These are phyloP conservation scores for Brassica hybrid DNA, from an alignment of 441 rosid genomes.

Conservation along the genomic window DNA sequence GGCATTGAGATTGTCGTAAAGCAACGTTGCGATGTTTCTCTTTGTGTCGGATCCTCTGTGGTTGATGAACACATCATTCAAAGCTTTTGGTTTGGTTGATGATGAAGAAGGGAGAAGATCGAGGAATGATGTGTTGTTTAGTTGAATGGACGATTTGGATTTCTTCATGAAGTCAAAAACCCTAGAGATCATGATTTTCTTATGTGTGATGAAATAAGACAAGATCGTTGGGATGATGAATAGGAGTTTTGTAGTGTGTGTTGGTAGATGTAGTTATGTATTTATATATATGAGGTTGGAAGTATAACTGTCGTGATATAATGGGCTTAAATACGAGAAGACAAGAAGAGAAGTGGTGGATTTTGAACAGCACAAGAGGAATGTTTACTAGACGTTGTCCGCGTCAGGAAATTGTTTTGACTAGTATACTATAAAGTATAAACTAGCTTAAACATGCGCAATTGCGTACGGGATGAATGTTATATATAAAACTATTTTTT, in stretches of 20 bases:
- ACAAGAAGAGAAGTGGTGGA: constrained; percentile 32
- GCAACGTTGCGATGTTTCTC: constrained; percentile 59
- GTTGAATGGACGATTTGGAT: constrained; percentile 23
- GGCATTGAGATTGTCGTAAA: constrained; percentile 64
- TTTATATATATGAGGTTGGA: constrained; percentile 27
- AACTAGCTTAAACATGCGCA: too few species aligned
- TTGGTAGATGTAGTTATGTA: not conserved
- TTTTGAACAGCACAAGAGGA: constrained; percentile 33
- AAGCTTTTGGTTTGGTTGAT: constrained; percentile 34
- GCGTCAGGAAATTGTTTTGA: constrained; percentile 26
- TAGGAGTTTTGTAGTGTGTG: not conserved
- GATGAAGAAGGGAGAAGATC: constrained; percentile 36
- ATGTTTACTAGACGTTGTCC: constrained; percentile 41
- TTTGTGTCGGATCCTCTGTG: constrained; percentile 84
- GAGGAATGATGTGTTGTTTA: constrained; percentile 13
- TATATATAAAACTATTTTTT: too few species aligned
- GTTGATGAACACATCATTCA: constrained; percentile 73
- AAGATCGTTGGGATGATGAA: constrained; percentile 15
- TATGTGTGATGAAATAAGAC: not conserved
- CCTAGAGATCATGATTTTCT: constrained; percentile 37
- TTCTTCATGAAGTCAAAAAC: constrained; percentile 39
- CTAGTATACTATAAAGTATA: constrained; percentile 6
- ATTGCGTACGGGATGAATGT: too few species aligned
- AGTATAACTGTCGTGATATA: constrained; percentile 34
- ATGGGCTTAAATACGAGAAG: constrained; percentile 39